Evolutionary conservation across 2,329 filamentous ascomycete genomes (phyloP), one percentile per base, ranked within the genome.

Genomic region (Colletotrichum melonis): DNA sequence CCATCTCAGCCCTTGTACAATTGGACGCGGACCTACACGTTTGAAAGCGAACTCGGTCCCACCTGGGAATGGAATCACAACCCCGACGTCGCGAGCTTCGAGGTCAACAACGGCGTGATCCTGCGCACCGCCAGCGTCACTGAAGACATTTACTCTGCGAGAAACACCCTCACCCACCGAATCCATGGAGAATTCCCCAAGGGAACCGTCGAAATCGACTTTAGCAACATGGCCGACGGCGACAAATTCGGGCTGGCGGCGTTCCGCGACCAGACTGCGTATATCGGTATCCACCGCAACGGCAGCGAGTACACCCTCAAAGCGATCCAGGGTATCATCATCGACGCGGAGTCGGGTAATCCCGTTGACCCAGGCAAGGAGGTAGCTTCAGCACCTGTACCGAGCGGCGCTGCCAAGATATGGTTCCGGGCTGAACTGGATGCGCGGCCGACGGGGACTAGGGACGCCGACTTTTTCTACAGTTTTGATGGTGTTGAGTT

Each of bases 41-140:
- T 91, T 74, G 62, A 74, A 0, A 76, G 80, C 0, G 74, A 79
- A 0, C 81, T 91, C 1, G 78, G 81, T 7, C 82, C 83, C 0
- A 80, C 85, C 2, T 91, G 88, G 87, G 89, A 91, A 78, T 91
- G 89, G 89, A 92, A 91, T 76, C 89, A 91, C 75, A 91, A 91
- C 77, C 89, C 89, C 0, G 88, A 91, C 68, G 82, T 79, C 1
- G 80, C 78, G 11, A 86, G 84, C 9, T 91, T 80, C 76, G 78
- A 76, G 1, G 81, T 89, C 12, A 78, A 81, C 54, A 80, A 84
- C 35, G 86, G 87, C 2, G 76, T 91, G 2, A 83, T 81, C 0
- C 81, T 91, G 1, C 80, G 78, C 32, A 86, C 89, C 2, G 86
- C 86, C 1, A 88, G 85, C 0, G 83, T 90, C 1, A 91, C 89